phyloP scores from a whole-genome alignment of 2,329 filamentous ascomycete species.

The Hyphodiscus sp. region DNA sequence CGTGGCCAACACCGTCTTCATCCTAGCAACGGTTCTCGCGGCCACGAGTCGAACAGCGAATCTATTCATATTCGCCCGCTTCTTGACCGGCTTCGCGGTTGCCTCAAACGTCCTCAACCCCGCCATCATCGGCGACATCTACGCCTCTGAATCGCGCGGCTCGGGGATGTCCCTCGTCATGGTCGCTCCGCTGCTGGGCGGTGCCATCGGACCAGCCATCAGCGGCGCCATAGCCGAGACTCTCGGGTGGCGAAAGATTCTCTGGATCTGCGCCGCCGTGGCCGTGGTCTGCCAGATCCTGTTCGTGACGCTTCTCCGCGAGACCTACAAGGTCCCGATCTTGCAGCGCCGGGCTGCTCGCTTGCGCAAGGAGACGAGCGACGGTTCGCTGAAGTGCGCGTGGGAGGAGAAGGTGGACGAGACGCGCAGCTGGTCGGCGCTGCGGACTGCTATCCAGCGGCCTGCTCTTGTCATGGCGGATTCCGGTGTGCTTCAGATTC shows the following conservation, averaged over 20 bases:
- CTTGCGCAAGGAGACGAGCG: conserved; percentile 45
- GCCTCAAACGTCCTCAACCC: conserved; percentile 34
- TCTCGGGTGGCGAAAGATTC: conserved; percentile 45
- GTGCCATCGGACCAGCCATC: conserved; percentile 29
- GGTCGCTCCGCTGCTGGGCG: conserved; percentile 28
- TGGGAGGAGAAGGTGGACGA: conserved; percentile 42
- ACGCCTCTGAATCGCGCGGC: conserved; percentile 39
- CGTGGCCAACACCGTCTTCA: conserved; percentile 42
- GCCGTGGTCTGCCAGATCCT: conserved; percentile 38
- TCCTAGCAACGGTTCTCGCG: conserved; percentile 41
- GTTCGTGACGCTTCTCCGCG: conserved; percentile 38
- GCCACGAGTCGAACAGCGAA: conserved; percentile 35
- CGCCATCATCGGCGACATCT: conserved; percentile 41
- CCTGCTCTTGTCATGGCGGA: conserved; percentile 37
- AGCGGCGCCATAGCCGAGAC: conserved; percentile 36
- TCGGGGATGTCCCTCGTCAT: conserved; percentile 31
- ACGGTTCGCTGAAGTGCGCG: conserved; percentile 28
- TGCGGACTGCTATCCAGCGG: conserved; percentile 30
- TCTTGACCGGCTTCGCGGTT: conserved; percentile 28
- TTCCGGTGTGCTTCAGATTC: conserved; percentile 43
- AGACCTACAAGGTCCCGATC: conserved; percentile 56
- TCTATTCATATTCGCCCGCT: conserved; percentile 35
- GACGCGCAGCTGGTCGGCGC: conserved; percentile 38
- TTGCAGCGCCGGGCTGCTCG: conserved; percentile 36
- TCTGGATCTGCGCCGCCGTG: conserved; percentile 40